Evolutionary conservation across 1,284 basidiomycete genomes (phyloP), one percentile per base, ranked within the genome.

Genomic region (Papiliotrema laurentii): DNA sequence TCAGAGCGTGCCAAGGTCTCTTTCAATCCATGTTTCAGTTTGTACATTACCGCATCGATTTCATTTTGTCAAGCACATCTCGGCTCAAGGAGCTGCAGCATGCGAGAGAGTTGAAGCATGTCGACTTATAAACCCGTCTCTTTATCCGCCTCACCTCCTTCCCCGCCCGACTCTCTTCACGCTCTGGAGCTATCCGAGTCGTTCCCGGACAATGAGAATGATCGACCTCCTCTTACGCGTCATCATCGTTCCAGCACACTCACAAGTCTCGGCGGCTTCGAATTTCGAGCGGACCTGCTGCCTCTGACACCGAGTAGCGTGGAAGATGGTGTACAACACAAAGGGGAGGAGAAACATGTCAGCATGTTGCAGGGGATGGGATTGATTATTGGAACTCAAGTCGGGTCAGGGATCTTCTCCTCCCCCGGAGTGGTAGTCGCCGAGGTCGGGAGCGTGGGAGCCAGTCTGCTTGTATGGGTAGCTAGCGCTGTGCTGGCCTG

Each of bases 371-470:
- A 87, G 64, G 87, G 86, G n/a, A 81, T 93, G 61, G 89, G 86
- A 25, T 76, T 93, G 39, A 81, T 90, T 51, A 82, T 88, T 19
- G 89, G 90, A 5, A 74, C 83, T 53, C 89, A 92, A 81, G 89
- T 93, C 68, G 90, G 90, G 26, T 89, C 87, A 13, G 91, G 91
- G 19, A 94, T 96, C 56, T 96, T 96, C 75, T 90, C 88, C 1
- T 89, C 87, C 1, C 91, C 91, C 0, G 90, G 89, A 21, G 83
- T 93, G n/a, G 83, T 96, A 1, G 82, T 92, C 26, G 85, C 86
- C 14, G 88, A 91, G 62, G 86, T 87, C 0, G 81, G 87, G 22
- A 89, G 85, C 61, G 84, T 89, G 2, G 89, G 89, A 9, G 88
- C 89, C 27, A 89, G 87, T 75, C 71, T 92, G 24, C 39, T 79